Percentiles rank a stretch among this genome's conserved stretches.
Conservation (phyloP, 164 flowering plant genomes). For the Nymphaea colorata region DNA sequence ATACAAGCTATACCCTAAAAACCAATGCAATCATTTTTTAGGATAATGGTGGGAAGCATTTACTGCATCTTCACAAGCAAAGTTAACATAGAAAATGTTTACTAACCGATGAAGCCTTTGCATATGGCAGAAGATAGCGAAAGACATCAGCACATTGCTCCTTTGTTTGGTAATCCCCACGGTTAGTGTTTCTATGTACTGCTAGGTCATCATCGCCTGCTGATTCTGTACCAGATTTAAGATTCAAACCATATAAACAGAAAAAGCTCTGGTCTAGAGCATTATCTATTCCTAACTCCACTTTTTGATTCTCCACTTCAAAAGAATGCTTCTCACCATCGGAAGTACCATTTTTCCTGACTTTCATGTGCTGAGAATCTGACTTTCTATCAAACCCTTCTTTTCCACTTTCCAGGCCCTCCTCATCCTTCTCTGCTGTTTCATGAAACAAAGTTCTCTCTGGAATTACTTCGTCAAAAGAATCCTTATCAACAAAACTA, state of each 20-base stretch:
- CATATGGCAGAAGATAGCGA: slow-evolving; percentile 79
- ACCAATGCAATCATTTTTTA: too few species aligned
- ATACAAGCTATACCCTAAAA: too few species aligned
- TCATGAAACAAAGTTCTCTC: slow-evolving; percentile 16
- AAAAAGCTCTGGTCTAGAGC: slow-evolving; percentile 93
- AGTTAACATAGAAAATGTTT: too few species aligned
- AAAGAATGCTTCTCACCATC: slow-evolving; percentile 25
- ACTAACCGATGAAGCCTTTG: slow-evolving; percentile 93
- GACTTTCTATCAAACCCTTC: slow-evolving; percentile 12
- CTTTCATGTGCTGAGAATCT: slow-evolving; percentile 11
- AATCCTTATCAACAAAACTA: slow-evolving; percentile 14
- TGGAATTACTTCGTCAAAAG: slow-evolving; percentile 12
- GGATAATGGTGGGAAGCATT: too few species aligned
- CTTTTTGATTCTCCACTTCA: slow-evolving; percentile 69
- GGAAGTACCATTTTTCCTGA: slow-evolving; percentile 8
- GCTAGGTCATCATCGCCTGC: slow-evolving; percentile 82
- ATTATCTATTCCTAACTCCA: slow-evolving; percentile 67
- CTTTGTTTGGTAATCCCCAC: slow-evolving; percentile 92
- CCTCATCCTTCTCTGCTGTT: slow-evolving; percentile 14
- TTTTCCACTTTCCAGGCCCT: slow-evolving; percentile 16
- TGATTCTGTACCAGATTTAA: slow-evolving; percentile 59
- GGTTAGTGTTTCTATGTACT: slow-evolving; percentile 79
- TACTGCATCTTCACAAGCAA: background rate
- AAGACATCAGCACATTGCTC: slow-evolving; percentile 99
- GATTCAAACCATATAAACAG: slow-evolving; percentile 95